Percentiles rank a stretch among this genome's conserved stretches.
phyloP scores from a whole-genome alignment of 371 early-diverging fungal species.

The Syncephalastrum racemosum region DNA sequence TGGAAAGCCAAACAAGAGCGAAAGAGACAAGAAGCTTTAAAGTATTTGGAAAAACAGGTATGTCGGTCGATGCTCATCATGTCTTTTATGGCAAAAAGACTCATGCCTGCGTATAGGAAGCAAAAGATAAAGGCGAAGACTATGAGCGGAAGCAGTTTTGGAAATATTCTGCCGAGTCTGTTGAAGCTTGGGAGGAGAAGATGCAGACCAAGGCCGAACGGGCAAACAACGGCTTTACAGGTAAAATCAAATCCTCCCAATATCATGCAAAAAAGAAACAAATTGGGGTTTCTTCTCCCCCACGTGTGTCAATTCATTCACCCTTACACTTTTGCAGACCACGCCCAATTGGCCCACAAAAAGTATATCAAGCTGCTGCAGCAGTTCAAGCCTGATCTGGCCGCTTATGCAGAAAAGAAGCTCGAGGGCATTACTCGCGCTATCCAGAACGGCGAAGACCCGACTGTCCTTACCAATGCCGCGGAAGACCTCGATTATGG shows the following conservation, averaged over 20 bases:
- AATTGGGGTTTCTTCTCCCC: too few relatives aligned
- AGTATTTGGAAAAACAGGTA: constrained; percentile 59
- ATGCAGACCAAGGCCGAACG: constrained; percentile 63
- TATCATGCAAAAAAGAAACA: too few relatives aligned
- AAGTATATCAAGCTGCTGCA: constrained; percentile 80
- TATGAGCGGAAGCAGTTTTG: constrained; percentile 80
- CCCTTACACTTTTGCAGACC: constrained; percentile 51
- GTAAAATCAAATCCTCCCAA: constrained; percentile 30
- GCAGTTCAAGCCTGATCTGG: constrained; percentile 83
- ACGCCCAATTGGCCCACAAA: constrained; percentile 81
- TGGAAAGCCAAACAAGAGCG: constrained; percentile 65
- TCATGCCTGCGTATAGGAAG: constrained; percentile 37
- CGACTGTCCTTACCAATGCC: constrained; percentile 58
- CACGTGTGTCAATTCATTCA: too few relatives aligned
- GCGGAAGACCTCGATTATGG: constrained; percentile 74
- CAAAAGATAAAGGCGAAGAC: constrained; percentile 74
- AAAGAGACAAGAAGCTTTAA: constrained; percentile 75
- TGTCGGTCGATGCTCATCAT: not conserved
- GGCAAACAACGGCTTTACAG: constrained; percentile 81
- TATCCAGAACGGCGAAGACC: constrained; percentile 43
- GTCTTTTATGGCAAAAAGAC: not conserved
- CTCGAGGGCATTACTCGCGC: constrained; percentile 37
- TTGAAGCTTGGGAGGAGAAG: constrained; percentile 86
- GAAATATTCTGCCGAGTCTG: constrained; percentile 86
- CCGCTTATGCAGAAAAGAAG: constrained; percentile 72